Evolutionary conservation across 257 asterid genomes (phyloP), one percentile per base, ranked within the genome.

Genomic region (Buddleja alternifolia): DNA sequence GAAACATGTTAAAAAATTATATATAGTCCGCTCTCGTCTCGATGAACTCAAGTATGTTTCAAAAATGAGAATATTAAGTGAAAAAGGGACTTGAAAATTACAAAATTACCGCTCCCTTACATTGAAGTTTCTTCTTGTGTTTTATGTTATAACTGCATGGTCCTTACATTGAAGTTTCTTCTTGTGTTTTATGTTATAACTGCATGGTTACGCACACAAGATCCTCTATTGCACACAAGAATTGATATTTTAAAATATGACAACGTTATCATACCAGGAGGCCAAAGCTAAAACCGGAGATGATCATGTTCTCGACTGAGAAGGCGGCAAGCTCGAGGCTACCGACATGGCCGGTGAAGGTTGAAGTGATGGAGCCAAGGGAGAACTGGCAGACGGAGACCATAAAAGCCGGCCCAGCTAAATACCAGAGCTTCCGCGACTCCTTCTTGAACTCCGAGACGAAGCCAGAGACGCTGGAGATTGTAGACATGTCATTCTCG

Each of bases 351-450:
- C 77, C 72, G 16, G 77, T 67, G 36, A 73, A 73, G 61, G 74
- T 69, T 20, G 56, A 65, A 2, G 74, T 69, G 39, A 73, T 36
- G 62, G 77, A 72, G 3, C 78, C 78, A 42, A 73, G 78, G 0
- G 78, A 73, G 70, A 66, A 73, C 63, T 73, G 78, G 70, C 68
- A 73, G 9, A 73, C 32, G 60, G 73, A 73, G 12, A 73, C 67
- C 47, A 73, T 66, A 10, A 73, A 58, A 34, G 78, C 78, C 34
- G 78, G 78, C 3, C 65, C 74, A 0, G 78, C 78, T 4, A 73
- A 34, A 50, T 11, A 73, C 78, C 78, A 73, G 0, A 67, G 74
- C 78, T 67, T 73, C 4, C 70, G 39, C 0, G 58, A 73, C 47
- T 73, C 78, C 15, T 42, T 19, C 20, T 29, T 50, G 64, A 73